These are phyloP conservation scores for Chaetomiaceae sp. DNA, from an alignment of 2,329 filamentous ascomycete species.

Conservation along the genomic window DNA sequence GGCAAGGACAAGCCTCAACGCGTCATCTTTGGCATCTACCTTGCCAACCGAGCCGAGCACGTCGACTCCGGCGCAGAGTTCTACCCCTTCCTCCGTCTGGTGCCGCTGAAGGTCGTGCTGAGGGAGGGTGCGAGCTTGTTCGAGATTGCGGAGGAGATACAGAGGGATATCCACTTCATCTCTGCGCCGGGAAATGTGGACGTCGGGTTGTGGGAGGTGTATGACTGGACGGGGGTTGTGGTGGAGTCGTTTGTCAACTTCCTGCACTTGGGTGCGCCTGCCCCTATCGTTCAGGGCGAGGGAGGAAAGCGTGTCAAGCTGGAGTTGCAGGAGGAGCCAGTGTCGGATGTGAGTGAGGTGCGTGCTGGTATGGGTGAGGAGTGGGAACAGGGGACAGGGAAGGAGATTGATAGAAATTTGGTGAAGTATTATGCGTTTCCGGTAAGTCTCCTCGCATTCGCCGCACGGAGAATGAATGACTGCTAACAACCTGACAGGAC, in stretches of 20 bases:
- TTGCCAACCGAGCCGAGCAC: slow-evolving; percentile 66
- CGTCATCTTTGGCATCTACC: slow-evolving; percentile 72
- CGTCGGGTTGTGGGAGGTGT: slow-evolving; percentile 66
- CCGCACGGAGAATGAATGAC: neutral
- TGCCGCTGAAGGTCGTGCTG: slow-evolving; percentile 60
- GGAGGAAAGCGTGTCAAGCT: neutral
- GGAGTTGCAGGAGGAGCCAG: neutral
- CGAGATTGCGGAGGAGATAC: slow-evolving; percentile 56
- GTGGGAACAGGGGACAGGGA: neutral
- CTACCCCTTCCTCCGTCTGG: slow-evolving; percentile 73
- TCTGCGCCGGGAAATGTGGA: slow-evolving; percentile 49
- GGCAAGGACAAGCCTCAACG: slow-evolving; percentile 28
- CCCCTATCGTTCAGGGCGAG: neutral
- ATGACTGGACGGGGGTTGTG: slow-evolving; percentile 66
- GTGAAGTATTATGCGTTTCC: slow-evolving; percentile 31
- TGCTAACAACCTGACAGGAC: slow-evolving; percentile 9
- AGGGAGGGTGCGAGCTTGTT: slow-evolving; percentile 35
- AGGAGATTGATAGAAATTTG: slow-evolving; percentile 24
- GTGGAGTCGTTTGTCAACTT: slow-evolving; percentile 81
- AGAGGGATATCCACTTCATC: slow-evolving; percentile 63
- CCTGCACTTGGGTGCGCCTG: slow-evolving; percentile 45
- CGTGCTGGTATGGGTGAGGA: neutral
- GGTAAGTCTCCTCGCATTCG: slow-evolving; percentile 26
- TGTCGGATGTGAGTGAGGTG: neutral
- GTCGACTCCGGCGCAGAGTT: slow-evolving; percentile 41